These are phyloP conservation scores for Pestalotiopsis sp. DNA, from an alignment of 2,329 filamentous ascomycete species.

Conservation along the genomic window DNA sequence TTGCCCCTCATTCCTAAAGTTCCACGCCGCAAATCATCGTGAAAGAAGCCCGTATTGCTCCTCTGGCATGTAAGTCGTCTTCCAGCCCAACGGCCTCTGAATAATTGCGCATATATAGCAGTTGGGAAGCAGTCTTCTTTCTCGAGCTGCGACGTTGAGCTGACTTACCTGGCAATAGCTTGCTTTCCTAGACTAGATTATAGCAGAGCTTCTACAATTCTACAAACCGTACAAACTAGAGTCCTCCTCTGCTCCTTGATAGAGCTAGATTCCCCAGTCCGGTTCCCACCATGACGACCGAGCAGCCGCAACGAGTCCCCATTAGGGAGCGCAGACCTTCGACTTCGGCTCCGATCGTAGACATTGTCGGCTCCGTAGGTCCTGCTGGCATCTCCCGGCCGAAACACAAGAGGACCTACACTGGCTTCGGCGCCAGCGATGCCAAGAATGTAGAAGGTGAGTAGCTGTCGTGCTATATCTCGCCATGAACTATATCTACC, in stretches of 20 bases:
- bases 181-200: conserved; percentile 3
- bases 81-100: not conserved
- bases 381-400: conserved; percentile 83
- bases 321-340: conserved; percentile 80
- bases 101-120: no score
- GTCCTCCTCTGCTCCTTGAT: not conserved
- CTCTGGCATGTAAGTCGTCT: not conserved
- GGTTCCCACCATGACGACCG: conserved; percentile 28
- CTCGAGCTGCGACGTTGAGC: not conserved
- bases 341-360: conserved; percentile 73
- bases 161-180: not conserved
- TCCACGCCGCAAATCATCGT: not conserved
- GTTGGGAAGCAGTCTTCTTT: no score
- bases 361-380: conserved; percentile 84
- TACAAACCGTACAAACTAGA: not conserved
- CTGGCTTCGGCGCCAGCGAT: conserved; percentile 86
- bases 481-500: not conserved
- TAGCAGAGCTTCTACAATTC: not conserved
- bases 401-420: conserved; percentile 97
- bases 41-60: not conserved
- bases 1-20: not conserved
- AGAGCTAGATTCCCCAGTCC: conserved; percentile 1
- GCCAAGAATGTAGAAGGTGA: conserved; percentile 92
- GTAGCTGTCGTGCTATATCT: conserved; percentile 19
- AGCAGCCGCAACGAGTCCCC: conserved; percentile 40